phyloP scores from a whole-genome alignment of 352 stramenopile genomes.

The Phytophthora pseudosyringae region DNA sequence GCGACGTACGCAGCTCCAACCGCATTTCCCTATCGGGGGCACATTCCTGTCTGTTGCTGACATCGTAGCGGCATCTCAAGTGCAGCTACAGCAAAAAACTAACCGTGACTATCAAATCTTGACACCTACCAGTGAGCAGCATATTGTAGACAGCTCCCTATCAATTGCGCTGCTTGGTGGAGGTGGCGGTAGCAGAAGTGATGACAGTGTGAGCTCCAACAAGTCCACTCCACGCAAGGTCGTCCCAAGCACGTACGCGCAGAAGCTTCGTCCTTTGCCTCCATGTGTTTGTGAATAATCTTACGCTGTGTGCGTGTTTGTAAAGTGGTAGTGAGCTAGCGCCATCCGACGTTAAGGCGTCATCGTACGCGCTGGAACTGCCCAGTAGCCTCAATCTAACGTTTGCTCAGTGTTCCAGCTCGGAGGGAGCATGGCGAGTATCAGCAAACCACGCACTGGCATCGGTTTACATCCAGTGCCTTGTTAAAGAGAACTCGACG shows the following conservation, averaged over 20 bases:
- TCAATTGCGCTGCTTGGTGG: conserved; percentile 8
- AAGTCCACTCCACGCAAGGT: conserved; percentile 41
- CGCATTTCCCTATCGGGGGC: background rate
- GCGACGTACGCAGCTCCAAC: conserved; percentile 47
- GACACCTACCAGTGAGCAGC: conserved; percentile 14
- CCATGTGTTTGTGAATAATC: background rate
- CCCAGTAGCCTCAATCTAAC: conserved; percentile 5
- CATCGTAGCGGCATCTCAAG: conserved; percentile 44
- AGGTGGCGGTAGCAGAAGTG: conserved; percentile 15
- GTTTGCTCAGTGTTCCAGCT: conserved; percentile 34
- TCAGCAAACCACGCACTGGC: conserved; percentile 61
- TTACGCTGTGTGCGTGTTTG: conserved; percentile 4
- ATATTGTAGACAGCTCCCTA: background rate
- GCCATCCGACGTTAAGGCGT: conserved; percentile 8
- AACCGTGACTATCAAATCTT: conserved; percentile 18
- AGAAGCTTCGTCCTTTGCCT: background rate
- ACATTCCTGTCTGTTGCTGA: conserved; percentile 48
- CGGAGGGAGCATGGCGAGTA: conserved; percentile 54
- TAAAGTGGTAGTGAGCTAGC: conserved; percentile 16
- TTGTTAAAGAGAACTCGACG: background rate
- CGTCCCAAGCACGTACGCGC: conserved; percentile 42
- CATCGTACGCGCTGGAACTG: conserved; percentile 1
- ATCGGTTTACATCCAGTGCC: conserved; percentile 34
- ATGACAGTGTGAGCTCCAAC: conserved; percentile 13
- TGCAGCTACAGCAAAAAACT: conserved; percentile 26